Evolutionary conservation across 305 asterid species (phyloP), one percentile per base, ranked within the genome.

Genomic region (Andrographis paniculata): DNA sequence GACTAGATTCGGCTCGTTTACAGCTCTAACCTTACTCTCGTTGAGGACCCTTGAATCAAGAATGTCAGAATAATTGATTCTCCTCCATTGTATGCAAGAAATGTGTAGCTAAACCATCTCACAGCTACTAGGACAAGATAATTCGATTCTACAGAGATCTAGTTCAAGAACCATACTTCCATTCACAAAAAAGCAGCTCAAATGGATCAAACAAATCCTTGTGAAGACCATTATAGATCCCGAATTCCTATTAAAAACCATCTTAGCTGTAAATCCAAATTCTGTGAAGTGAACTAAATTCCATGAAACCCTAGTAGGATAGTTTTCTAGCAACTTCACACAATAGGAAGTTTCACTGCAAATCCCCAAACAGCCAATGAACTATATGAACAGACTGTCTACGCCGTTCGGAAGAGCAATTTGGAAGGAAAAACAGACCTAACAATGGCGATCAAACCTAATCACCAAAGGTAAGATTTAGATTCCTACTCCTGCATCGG

Each of bases 111-210:
- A 68, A 47, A 37, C 58, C 42, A 20, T 44, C 53, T 19, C 70
- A 33, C 39, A 33, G 13, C 13, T 1, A 33, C 14, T 33, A 12
- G 2, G 14, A 8, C 3, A 12, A 12, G 39, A 6, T 33, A 33
- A 8, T 11, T 9, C 11, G 12, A 6, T 9, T 37, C 39, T 27
- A 0, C 33, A 16, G 17, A 59, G 6, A 18, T 63, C 71, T 71
- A 74, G 64, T 14, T 67, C 71, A 17, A 72, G 74, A 14, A 53
- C 67, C 18, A 67, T 43, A 0, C 65, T 58, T 9, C 52, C 71
- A 13, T 14, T 48, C 11, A n/a, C 6, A 27, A 15, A 67, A 61
- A 14, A 41, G 58, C 36, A 9, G 24, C 30, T 67, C 68, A 12
- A 56, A 63, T 13, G 78, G 71, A 52, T 60, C 35, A 9, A 33